Evolutionary conservation across 129 eudicot species (phyloP), one percentile per base, ranked within the genome.

Genomic region (Helichrysum umbraculigerum): DNA sequence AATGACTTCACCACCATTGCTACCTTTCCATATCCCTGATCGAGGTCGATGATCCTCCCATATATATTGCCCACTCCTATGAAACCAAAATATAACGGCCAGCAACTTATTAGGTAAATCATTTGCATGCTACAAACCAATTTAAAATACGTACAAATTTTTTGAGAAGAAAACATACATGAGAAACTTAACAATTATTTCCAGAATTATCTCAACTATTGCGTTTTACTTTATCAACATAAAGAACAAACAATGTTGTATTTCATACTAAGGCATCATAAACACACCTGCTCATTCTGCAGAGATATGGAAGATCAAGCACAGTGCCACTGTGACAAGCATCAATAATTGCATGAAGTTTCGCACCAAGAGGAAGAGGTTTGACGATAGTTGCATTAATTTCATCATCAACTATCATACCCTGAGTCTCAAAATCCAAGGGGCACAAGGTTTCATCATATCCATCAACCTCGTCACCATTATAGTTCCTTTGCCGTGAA

Each of bases 251-350:
- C 2, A 16, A 58, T 42, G 70, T 42, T 42, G 17, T 42, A 32
- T 57, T n/a, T 29, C 35, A 70, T 21, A 64, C 21, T 5, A 54
- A 63, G 68, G 68, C 66, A 52, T 39, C 9, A 51, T 61, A 64
- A 42, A 68, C 78, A 1, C 5, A 84, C 96, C 83, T 81, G 72
- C 74, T 81, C 76, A 76, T 73, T 63, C 83, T 79, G 79, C 87
- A 85, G 11, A 89, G 78, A 80, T 65, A 78, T 22, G 96, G 85
- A 10, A 89, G 86, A 79, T 89, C 96, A 17, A 89, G 76, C 44
- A 87, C 74, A 8, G 92, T 89, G 76, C 96, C 96, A 79, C 92
- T 87, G 63, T 82, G 86, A 76, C 90, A 89, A 39, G 96, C 81
- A 78, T 89, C 96, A 54, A 89, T 67, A 28, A 89, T 85, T 1